Evolutionary conservation across 768 basidiomycete species (phyloP).

Genomic region (Suillus luteus): DNA sequence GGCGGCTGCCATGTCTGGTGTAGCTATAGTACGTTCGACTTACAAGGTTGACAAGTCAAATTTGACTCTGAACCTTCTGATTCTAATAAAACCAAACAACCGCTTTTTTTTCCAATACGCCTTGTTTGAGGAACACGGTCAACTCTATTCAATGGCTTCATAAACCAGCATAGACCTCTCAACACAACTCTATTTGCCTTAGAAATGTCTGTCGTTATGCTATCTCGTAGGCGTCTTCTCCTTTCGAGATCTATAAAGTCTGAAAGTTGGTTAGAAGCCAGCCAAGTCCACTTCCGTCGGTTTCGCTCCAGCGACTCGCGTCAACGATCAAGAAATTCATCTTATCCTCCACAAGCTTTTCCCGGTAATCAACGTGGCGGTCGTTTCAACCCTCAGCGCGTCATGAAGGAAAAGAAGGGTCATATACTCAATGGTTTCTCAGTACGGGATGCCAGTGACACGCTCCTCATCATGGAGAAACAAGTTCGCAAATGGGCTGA

Average conservation of each 20-base stretch:
- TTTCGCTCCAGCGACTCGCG: constrained; percentile 13
- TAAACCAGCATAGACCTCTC: background rate
- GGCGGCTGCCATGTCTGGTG: constrained; percentile 24
- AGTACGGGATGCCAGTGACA: constrained; percentile 14
- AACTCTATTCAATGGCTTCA: constrained; percentile 2
- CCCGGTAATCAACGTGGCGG: constrained; percentile 4
- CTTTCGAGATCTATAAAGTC: constrained; percentile 16
- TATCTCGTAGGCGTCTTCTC: constrained; percentile 23
- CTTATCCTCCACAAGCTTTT: background rate
- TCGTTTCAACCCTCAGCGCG: background rate
- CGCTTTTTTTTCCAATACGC: constrained; percentile 1
- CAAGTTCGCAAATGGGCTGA: constrained; percentile 44
- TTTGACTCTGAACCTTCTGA: constrained; percentile 20
- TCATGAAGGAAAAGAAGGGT: constrained; percentile 12
- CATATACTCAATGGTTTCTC: constrained; percentile 7
- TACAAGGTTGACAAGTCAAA: background rate
- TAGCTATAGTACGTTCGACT: background rate
- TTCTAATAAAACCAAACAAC: constrained; percentile 35
- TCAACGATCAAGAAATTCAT: background rate
- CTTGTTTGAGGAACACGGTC: background rate
- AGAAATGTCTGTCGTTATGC: constrained; percentile 18
- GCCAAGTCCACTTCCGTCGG: constrained; percentile 24
- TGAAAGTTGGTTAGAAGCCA: constrained; percentile 23
- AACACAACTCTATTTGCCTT: background rate
- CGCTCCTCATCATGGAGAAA: constrained; percentile 33